These are phyloP conservation scores for Corymbia citriodora DNA, from an alignment of 441 rosid genomes.

Conservation along the genomic window DNA sequence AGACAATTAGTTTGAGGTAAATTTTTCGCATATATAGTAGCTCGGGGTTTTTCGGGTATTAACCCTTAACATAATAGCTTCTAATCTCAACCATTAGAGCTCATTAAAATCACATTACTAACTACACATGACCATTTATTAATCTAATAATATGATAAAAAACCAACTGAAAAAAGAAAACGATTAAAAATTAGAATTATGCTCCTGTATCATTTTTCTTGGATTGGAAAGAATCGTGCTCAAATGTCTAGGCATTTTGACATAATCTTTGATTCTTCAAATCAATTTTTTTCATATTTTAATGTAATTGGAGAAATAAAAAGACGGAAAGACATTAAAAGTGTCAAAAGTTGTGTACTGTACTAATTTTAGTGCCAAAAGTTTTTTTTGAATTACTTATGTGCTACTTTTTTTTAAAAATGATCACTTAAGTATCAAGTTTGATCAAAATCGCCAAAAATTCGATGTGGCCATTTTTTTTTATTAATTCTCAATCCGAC, in stretches of 20 bases:
- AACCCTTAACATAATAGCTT: not conserved
- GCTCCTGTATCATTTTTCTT: not conserved
- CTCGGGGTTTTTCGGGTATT: too few relatives aligned
- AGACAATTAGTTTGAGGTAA: not conserved
- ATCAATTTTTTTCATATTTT: not conserved
- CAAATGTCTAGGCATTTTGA: not conserved
- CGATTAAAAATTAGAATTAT: too few relatives aligned
- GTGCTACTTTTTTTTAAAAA: too few relatives aligned
- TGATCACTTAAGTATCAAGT: not conserved
- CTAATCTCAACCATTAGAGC: not conserved
- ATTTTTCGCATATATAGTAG: too few relatives aligned
- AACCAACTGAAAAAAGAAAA: not conserved
- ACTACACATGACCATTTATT: not conserved
- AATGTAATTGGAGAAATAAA: too few relatives aligned
- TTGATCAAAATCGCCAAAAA: accelerated
- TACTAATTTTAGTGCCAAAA: too few relatives aligned
- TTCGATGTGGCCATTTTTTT: too few relatives aligned
- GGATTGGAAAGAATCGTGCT: not conserved
- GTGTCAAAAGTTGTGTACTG: accelerated
- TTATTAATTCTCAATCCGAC: not conserved
- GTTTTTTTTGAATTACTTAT: too few relatives aligned
- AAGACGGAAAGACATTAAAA: too few relatives aligned
- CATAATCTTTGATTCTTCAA: not conserved
- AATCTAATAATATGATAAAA: too few relatives aligned
- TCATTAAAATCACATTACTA: not conserved